phyloP scores from a whole-genome alignment of 495 filamentous ascomycete genomes.

The Cercophora samala region DNA sequence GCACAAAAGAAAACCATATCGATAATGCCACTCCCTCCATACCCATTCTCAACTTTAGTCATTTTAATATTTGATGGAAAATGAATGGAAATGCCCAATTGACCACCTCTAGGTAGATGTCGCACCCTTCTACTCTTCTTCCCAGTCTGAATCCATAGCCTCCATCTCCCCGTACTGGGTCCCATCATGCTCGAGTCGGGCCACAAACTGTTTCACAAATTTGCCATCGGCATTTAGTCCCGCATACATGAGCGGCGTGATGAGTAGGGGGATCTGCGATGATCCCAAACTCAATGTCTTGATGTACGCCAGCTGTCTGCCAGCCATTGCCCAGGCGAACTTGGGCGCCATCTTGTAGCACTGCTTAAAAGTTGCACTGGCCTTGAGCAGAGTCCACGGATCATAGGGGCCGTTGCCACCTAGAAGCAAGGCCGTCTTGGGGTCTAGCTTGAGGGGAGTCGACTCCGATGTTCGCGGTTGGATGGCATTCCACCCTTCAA shows the following conservation, averaged over 20 bases:
- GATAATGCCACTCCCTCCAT: no score
- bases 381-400: constrained; percentile 57
- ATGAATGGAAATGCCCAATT: not conserved
- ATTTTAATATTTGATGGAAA: no score
- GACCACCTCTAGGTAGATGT: not conserved
- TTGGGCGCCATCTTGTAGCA: constrained; percentile 34
- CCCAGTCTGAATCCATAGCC: not conserved
- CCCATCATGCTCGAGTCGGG: constrained; percentile 25
- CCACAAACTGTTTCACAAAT: constrained; percentile 34
- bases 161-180: constrained; percentile 22
- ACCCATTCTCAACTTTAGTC: no score
- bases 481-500: constrained; percentile 47
- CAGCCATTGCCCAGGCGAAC: constrained; percentile 64
- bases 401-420: constrained; percentile 24
- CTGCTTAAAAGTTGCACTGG: constrained; percentile 56
- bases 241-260: constrained; percentile 47
- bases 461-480: constrained; percentile 24
- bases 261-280: constrained; percentile 14
- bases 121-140: constrained; percentile 12
- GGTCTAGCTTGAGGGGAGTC: constrained; percentile 25
- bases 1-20: not conserved
- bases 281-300: constrained; percentile 46
- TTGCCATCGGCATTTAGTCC: constrained; percentile 39
- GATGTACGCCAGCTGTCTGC: constrained; percentile 58
- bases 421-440: constrained; percentile 34